Conservation (phyloP, 441 rosid genomes). For the Euphorbia schlechtendalii region DNA sequence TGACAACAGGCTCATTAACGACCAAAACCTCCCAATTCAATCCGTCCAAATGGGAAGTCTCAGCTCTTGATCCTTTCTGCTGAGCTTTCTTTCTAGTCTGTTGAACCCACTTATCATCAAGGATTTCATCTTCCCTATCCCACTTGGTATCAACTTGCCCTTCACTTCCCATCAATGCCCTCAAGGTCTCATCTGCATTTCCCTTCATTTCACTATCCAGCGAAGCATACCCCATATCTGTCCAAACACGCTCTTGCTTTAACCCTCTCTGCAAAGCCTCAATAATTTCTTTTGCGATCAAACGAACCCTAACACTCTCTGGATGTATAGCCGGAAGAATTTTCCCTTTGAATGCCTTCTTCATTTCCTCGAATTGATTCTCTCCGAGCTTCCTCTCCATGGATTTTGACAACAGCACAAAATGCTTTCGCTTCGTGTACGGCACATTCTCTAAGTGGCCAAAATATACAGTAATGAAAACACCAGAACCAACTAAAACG, state of each 20-base stretch:
- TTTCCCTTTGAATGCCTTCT: slow-evolving; percentile 51
- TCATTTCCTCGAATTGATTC: slow-evolving; percentile 53
- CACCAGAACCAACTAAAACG: slow-evolving; percentile 55
- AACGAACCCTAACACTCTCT: slow-evolving; percentile 65
- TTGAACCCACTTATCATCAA: slow-evolving; percentile 83
- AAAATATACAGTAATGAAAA: slow-evolving; percentile 45
- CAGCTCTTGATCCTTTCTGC: slow-evolving; percentile 37
- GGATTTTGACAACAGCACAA: slow-evolving; percentile 64
- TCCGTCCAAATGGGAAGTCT: slow-evolving; percentile 66
- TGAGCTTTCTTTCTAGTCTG: slow-evolving; percentile 56
- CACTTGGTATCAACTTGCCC: slow-evolving; percentile 38
- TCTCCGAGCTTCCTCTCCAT: slow-evolving; percentile 70
- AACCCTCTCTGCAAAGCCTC: slow-evolving; percentile 79
- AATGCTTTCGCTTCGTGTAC: slow-evolving; percentile 71
- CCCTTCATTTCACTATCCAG: slow-evolving; percentile 28
- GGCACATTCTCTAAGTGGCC: slow-evolving; percentile 85
- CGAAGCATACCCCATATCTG: slow-evolving; percentile 62
- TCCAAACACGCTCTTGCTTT: slow-evolving; percentile 58
- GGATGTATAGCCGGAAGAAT: slow-evolving; percentile 80
- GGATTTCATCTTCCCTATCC: slow-evolving; percentile 68
- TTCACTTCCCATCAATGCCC: slow-evolving; percentile 39
- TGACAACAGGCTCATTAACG: slow-evolving; percentile 62
- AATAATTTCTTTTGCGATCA: slow-evolving; percentile 63
- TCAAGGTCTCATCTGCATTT: slow-evolving; percentile 34
- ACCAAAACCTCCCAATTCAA: slow-evolving; percentile 91